These are phyloP conservation scores for Rhododendron griersonianum DNA, from an alignment of 148 eudicot species.

Conservation along the genomic window DNA sequence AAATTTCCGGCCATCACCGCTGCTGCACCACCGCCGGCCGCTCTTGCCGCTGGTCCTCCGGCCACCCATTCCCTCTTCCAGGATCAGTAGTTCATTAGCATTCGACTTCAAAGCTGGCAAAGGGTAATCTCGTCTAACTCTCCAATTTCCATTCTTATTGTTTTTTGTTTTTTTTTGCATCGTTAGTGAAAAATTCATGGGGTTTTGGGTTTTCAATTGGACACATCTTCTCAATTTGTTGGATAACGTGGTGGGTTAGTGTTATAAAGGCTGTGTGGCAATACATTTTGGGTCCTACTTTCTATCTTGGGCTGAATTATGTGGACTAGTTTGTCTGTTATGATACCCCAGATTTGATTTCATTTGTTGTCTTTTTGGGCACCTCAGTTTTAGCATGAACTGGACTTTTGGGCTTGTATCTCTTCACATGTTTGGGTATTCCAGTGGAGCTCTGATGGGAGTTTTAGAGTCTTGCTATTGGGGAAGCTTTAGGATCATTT, in stretches of 20 bases:
- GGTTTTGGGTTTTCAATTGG: slow-evolving; percentile 1
- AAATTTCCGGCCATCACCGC: slow-evolving; percentile 7
- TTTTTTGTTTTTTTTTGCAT: too few relatives aligned
- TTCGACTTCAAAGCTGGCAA: slow-evolving; percentile 49
- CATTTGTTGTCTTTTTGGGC: background rate
- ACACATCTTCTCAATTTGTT: background rate
- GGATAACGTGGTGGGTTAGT: background rate
- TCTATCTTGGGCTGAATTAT: background rate
- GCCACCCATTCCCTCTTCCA: slow-evolving; percentile 12
- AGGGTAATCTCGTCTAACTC: slow-evolving; percentile 34
- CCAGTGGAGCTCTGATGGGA: background rate
- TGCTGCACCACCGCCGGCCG: slow-evolving; percentile 15
- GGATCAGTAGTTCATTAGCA: slow-evolving; percentile 18
- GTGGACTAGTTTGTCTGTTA: background rate
- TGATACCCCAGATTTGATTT: background rate
- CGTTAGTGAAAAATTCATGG: background rate
- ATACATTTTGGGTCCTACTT: background rate
- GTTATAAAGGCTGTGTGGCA: background rate
- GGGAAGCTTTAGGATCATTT: slow-evolving; percentile 6
- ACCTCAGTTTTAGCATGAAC: background rate
- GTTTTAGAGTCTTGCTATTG: background rate
- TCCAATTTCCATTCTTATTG: background rate
- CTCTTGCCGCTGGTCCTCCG: slow-evolving; percentile 13
- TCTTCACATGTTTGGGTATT: background rate
- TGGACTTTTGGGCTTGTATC: background rate